These are phyloP conservation scores for Elaeis guineensis DNA, from an alignment of 176 grass and related monocot species.

Conservation along the genomic window DNA sequence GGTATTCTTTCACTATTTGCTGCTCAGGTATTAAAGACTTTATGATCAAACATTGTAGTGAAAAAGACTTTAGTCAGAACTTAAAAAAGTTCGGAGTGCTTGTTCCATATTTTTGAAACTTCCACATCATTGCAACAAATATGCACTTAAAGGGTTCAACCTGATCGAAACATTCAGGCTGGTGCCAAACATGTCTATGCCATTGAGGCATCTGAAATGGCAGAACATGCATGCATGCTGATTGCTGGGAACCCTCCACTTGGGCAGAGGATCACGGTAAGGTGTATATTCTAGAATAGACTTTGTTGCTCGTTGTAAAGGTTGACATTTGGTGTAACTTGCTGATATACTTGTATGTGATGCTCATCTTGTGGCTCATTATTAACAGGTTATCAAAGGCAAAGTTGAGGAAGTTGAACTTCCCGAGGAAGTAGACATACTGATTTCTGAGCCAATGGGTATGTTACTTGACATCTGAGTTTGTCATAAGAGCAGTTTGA, in stretches of 20 bases:
- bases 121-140: no score
- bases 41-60: no score
- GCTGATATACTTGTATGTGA: no score
- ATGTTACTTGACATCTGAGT: not conserved
- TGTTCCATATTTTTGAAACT: no score
- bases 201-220: constrained; percentile 97
- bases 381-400: constrained; percentile 78
- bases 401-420: constrained; percentile 97
- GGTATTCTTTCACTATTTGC: constrained; percentile 98
- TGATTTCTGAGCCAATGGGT: constrained; percentile 99
- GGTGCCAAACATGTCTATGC: constrained; percentile 98
- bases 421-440: constrained; percentile 94
- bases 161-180: constrained; percentile 35
- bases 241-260: constrained; percentile 80
- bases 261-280: constrained; percentile 84
- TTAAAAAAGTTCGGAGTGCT: no score
- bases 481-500: no score
- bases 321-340: no score
- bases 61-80: no score
- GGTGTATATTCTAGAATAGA: constrained; percentile 6
- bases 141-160: no score
- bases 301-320: no score
- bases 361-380: not conserved
- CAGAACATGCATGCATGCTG: constrained; percentile 73
- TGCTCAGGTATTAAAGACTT: constrained; percentile 54